Base-by-base conservation (phyloP, 805 yeast species). In the Myxozyma vanderwaltii region DNA sequence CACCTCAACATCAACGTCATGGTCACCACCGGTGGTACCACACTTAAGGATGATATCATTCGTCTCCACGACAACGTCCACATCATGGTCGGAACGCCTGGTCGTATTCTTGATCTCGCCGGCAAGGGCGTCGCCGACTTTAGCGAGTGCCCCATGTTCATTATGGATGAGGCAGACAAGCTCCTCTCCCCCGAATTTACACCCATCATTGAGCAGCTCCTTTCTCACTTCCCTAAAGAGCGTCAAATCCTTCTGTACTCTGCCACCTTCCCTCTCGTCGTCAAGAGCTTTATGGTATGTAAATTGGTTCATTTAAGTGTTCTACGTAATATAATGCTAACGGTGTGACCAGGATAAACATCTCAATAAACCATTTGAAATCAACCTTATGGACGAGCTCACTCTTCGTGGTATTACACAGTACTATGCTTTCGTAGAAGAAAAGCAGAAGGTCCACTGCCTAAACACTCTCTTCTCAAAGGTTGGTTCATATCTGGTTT, bases 91-190 rank as follows among this genome's bases (percentile, higher is more conserved):
- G 99, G 97, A 66, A 94, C 99, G 35, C 98, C 98, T 1, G 99
- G 99, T 68, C 86, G 99, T 79, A 91, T 94, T 39, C 81, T 94
- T 62, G 99, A 94, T 76, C 82, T 94, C 71, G 97, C 97, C 5
- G 82, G 91, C 33, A 86, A 96, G 78, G 80, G 82, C 54, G 80
- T 92, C 56, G 96, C 96, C 12, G 96, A 92, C 71, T 82, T 94
- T 61, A 84, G 89, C 56, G 88, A 86, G 63, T 89, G 96, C 76
- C 86, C 88, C 46, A 79, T 89, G 73, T 91, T 94, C 73, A 86
- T 95, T 54, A 91, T 94, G 97, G 99, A 94, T 75, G 99, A 94
- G 80, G 99, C 99, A 58, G 99, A 94, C 76, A 94, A 94, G 75
- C 89, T 94, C 88, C 82, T 94, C 61, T 84, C 94, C 39, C 84